Conservation (phyloP, 2,329 filamentous ascomycete genomes). For the Pseudopyricularia javanii region DNA sequence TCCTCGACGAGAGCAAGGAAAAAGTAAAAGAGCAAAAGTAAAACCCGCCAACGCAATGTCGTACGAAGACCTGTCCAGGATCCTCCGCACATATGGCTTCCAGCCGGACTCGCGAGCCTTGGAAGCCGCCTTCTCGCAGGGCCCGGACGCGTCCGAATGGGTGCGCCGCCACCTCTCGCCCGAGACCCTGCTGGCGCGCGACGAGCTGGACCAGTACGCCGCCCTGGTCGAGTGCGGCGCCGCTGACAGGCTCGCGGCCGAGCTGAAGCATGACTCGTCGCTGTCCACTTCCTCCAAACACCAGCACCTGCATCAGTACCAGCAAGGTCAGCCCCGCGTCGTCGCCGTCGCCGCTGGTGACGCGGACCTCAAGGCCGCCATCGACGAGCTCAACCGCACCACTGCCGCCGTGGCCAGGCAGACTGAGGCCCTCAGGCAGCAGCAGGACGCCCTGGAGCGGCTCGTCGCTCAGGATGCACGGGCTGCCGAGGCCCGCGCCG, state of each 20-base stretch:
- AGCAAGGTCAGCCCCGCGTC: conserved; percentile 9
- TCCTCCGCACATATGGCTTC: conserved; percentile 5
- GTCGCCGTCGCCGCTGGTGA: conserved; percentile 38
- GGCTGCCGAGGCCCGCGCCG: conserved; percentile 17
- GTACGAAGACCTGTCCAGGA: conserved; percentile 4
- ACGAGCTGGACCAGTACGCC: conserved; percentile 41
- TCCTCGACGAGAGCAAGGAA: background rate
- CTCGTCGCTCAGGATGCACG: conserved; percentile 31
- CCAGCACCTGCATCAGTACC: background rate
- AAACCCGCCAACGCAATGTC: conserved; percentile 1
- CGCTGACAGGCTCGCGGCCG: background rate
- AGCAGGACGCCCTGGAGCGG: conserved; percentile 47
- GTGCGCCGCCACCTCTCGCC: conserved; percentile 30
- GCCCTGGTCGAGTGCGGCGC: background rate
- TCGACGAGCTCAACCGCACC: conserved; percentile 50
- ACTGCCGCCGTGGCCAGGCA: conserved; percentile 54
- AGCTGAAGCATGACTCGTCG: background rate
- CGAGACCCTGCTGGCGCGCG: conserved; percentile 39
- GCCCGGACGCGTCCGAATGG: conserved; percentile 31
- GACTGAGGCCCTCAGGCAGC: conserved; percentile 45
- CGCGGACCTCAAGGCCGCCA: conserved; percentile 46
- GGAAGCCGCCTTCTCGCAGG: conserved; percentile 21
- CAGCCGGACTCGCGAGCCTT: conserved; percentile 11
- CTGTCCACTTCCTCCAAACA: background rate
- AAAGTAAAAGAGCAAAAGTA: background rate